phyloP scores from a whole-genome alignment of 257 asterid genomes.

The Haberlea rhodopensis region DNA sequence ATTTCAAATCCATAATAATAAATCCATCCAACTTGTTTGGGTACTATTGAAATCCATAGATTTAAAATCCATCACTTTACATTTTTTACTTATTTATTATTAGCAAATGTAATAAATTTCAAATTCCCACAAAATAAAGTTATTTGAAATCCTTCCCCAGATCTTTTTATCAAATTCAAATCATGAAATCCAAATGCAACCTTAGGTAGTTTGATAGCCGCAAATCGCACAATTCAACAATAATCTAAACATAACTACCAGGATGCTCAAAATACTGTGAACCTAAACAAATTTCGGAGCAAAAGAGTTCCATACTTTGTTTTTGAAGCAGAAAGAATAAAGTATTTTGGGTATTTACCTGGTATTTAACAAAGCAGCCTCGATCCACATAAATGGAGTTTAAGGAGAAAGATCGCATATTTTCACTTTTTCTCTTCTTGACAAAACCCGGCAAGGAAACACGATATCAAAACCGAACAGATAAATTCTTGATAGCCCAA shows the following conservation, averaged over 20 bases:
- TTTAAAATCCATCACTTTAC: too few relatives aligned
- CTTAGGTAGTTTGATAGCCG: slow-evolving; percentile 1
- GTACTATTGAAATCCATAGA: too few relatives aligned
- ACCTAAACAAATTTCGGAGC: neutral
- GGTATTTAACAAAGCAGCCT: slow-evolving; percentile 15
- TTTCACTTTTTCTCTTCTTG: too few relatives aligned
- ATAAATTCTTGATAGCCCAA: too few relatives aligned
- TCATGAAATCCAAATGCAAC: too few relatives aligned
- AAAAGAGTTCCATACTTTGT: neutral
- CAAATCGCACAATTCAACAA: slow-evolving; percentile 9
- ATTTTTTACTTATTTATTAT: too few relatives aligned
- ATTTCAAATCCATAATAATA: too few relatives aligned
- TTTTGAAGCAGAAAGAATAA: neutral
- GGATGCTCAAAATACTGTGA: neutral
- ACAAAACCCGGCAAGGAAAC: neutral
- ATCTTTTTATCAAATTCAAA: too few relatives aligned
- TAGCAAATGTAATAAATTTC: too few relatives aligned
- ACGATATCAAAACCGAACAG: neutral
- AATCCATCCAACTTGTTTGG: too few relatives aligned
- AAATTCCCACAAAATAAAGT: too few relatives aligned
- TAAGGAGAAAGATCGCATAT: slow-evolving; percentile 13
- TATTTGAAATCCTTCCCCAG: too few relatives aligned
- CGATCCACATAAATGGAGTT: slow-evolving; percentile 4
- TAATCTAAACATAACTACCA: neutral
- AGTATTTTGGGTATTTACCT: slow-evolving; percentile 1